Conservation (phyloP, 106 monocot genomes). For the Cymbidium sinense region DNA sequence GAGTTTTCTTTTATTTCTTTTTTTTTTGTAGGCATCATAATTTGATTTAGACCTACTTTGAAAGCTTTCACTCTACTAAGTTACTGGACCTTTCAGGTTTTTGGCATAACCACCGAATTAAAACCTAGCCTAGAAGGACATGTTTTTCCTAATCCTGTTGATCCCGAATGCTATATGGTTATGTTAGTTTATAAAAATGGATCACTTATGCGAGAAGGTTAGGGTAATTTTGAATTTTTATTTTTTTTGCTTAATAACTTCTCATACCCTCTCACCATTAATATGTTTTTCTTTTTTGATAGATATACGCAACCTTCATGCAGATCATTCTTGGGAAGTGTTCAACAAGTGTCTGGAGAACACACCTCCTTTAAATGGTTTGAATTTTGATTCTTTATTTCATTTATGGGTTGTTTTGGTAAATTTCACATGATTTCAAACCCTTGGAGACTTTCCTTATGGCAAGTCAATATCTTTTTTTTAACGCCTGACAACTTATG, state of each 20-base stretch:
- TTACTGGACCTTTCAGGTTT: constrained; percentile 41
- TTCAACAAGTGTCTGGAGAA: constrained; percentile 50
- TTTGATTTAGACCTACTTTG: not conserved
- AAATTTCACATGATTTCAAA: not conserved
- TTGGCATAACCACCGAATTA: constrained; percentile 80
- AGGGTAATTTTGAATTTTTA: not conserved
- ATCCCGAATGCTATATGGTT: constrained; percentile 94
- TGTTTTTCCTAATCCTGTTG: constrained; percentile 93
- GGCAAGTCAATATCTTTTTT: too few relatives aligned
- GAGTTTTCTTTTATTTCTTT: constrained; percentile 6
- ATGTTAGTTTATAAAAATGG: constrained; percentile 97
- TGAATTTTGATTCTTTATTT: constrained; percentile 1
- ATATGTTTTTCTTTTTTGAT: constrained; percentile 7
- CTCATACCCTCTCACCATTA: not conserved
- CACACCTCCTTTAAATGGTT: constrained; percentile 60
- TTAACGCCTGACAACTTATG: too few relatives aligned
- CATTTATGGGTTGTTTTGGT: not conserved
- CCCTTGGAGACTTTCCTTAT: not conserved
- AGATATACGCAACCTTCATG: constrained; percentile 61
- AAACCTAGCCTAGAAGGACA: constrained; percentile 85
- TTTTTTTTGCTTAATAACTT: not conserved
- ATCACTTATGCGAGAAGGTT: constrained; percentile 90
- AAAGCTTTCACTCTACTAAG: not conserved
- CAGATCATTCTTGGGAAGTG: constrained; percentile 61
- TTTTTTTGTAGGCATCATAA: not conserved